Percentiles rank a stretch among this genome's conserved stretches.
These are phyloP conservation scores for Penicillium palitans DNA, from an alignment of 2,329 filamentous ascomycete genomes.

Conservation along the genomic window DNA sequence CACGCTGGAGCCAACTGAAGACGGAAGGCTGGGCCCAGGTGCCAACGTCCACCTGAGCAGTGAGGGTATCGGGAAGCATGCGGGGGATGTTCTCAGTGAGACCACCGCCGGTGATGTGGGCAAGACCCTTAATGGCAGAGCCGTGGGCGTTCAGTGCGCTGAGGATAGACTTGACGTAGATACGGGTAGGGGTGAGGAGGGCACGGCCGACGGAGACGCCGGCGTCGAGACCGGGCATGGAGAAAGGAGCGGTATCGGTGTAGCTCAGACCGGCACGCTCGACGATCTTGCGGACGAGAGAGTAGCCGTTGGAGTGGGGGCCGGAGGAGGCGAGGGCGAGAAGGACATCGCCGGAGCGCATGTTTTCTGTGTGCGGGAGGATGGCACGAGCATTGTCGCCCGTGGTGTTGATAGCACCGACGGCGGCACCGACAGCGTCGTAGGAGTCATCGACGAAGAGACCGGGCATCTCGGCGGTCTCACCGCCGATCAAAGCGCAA, in stretches of 20 bases:
- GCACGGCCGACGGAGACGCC: slow-evolving; percentile 63
- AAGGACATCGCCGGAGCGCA: slow-evolving; percentile 80
- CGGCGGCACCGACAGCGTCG: slow-evolving; percentile 86
- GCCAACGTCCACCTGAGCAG: slow-evolving; percentile 76
- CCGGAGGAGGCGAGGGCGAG: slow-evolving; percentile 83
- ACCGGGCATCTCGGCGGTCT: slow-evolving; percentile 97
- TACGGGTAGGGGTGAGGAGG: slow-evolving; percentile 84
- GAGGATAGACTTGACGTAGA: slow-evolving; percentile 85
- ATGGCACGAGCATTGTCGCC: slow-evolving; percentile 59
- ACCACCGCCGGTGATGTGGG: slow-evolving; percentile 95
- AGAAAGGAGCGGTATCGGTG: slow-evolving; percentile 75
- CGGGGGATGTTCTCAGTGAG: slow-evolving; percentile 91
- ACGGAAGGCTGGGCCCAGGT: slow-evolving; percentile 75
- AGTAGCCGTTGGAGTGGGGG: slow-evolving; percentile 96
- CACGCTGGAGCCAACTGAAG: slow-evolving; percentile 81
- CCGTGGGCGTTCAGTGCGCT: slow-evolving; percentile 54
- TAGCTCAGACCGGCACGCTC: slow-evolving; percentile 71
- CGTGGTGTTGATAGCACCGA: slow-evolving; percentile 69
- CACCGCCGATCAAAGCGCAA: slow-evolving; percentile 91
- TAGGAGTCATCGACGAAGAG: slow-evolving; percentile 89
- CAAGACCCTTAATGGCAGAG: slow-evolving; percentile 79
- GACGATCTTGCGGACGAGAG: slow-evolving; percentile 88
- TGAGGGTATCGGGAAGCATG: slow-evolving; percentile 77
- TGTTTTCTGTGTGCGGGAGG: slow-evolving; percentile 72
- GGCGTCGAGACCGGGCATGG: slow-evolving; percentile 65